These are phyloP conservation scores for slime mould (Dictyostelium discoideum) DNA, from an alignment of 78 protist genomes.

Conservation along the genomic window dicty_2.7 NC_007091.3:3967501-3968000, in stretches of 20 bases:
- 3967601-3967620: slow-evolving; percentile 34
- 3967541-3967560: neutral
- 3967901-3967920: neutral
- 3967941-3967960: neutral
- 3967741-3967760: slow-evolving; percentile 32
- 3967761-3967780: neutral
- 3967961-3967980: neutral
- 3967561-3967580: slow-evolving; percentile 8
- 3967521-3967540: neutral
- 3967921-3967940: neutral
- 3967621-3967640: slow-evolving; percentile 41
- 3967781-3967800: slow-evolving; percentile 22
- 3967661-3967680: neutral
- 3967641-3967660: neutral
- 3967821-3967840: slow-evolving; percentile 30
- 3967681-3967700: neutral
- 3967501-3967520: neutral
- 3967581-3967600: neutral
- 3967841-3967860: slow-evolving; percentile 22
- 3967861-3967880: neutral
- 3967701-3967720: no score
- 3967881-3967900: neutral
- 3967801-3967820: slow-evolving; percentile 48
- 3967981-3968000: neutral
- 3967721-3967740: slow-evolving; percentile 35